Conservation (phyloP, 768 basidiomycete genomes). For the Auriscalpium microsporum region DNA sequence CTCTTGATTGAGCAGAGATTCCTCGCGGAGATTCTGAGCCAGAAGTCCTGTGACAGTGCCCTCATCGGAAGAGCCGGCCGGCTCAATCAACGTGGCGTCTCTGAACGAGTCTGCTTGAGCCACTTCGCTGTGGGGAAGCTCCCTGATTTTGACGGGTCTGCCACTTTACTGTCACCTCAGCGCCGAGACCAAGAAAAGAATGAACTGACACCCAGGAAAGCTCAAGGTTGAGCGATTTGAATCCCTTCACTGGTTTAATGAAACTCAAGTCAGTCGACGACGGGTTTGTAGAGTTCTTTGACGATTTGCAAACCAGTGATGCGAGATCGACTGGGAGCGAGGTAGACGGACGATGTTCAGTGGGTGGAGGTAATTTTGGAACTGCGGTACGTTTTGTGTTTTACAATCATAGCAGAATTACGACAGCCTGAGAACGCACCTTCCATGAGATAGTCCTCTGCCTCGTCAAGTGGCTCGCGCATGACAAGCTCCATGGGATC, state of each 20-base stretch:
- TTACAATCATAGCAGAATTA: neutral
- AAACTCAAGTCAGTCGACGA: neutral
- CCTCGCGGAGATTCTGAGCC: neutral
- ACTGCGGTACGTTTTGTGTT: neutral
- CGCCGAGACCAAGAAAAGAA: neutral
- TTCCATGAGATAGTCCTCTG: slow-evolving; percentile 4
- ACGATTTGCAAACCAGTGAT: neutral
- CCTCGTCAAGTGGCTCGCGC: neutral
- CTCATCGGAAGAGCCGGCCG: neutral
- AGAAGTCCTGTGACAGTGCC: neutral
- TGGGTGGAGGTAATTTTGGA: slow-evolving; percentile 9
- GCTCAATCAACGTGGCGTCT: neutral
- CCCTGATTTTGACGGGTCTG: neutral
- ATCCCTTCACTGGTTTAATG: neutral
- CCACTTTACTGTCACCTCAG: neutral
- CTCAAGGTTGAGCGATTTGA: neutral
- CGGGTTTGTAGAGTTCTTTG: too few species aligned
- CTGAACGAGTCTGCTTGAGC: neutral
- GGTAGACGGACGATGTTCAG: neutral
- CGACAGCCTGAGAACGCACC: slow-evolving; percentile 1
- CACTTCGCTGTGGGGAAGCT: neutral
- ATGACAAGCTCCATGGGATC: slow-evolving; percentile 2
- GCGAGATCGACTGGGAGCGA: neutral
- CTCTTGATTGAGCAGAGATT: neutral
- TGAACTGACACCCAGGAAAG: neutral